Conservation (phyloP, 768 basidiomycete species). For the Termitomyces sp. region DNA sequence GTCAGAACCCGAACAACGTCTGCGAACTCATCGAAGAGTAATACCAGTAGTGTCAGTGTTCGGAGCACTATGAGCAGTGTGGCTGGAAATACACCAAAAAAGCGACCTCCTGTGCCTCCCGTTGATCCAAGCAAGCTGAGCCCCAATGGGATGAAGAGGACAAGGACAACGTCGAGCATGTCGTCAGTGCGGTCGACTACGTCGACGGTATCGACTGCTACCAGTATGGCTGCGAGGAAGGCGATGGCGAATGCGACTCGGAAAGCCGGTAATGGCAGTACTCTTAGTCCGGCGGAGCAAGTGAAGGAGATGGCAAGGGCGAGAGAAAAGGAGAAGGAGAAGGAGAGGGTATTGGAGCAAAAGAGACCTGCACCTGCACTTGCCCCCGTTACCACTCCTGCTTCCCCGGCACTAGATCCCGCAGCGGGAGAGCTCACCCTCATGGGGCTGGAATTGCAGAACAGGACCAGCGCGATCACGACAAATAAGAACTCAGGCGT, state of each 20-base stretch:
- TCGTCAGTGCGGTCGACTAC: conserved; percentile 17
- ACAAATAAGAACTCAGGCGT: conserved; percentile 18
- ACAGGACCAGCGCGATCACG: conserved; percentile 19
- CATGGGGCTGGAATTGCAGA: conserved; percentile 10
- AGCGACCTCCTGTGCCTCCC: conserved; percentile 26
- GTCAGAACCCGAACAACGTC: conserved; percentile 10
- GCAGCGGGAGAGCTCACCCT: conserved; percentile 7
- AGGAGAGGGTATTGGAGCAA: conserved; percentile 5
- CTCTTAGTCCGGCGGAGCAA: conserved; percentile 2
- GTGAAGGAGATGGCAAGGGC: conserved; percentile 10
- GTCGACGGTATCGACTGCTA: conserved; percentile 23
- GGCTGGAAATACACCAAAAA: conserved; percentile 16
- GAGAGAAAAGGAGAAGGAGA: conserved; percentile 6
- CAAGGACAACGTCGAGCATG: conserved; percentile 15
- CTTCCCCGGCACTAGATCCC: not conserved
- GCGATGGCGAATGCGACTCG: conserved; percentile 12
- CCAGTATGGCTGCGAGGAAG: conserved; percentile 21
- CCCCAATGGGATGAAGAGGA: conserved; percentile 18
- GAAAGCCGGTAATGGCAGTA: conserved; percentile 14
- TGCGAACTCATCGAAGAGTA: conserved; percentile 17
- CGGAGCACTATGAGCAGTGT: not conserved
- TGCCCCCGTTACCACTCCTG: not conserved
- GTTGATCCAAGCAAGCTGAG: conserved; percentile 26
- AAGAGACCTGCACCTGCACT: not conserved
- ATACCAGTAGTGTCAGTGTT: conserved; percentile 1